These are phyloP conservation scores for Dovyalis caffra DNA, from an alignment of 345 rosid species.

Conservation along the genomic window DNA sequence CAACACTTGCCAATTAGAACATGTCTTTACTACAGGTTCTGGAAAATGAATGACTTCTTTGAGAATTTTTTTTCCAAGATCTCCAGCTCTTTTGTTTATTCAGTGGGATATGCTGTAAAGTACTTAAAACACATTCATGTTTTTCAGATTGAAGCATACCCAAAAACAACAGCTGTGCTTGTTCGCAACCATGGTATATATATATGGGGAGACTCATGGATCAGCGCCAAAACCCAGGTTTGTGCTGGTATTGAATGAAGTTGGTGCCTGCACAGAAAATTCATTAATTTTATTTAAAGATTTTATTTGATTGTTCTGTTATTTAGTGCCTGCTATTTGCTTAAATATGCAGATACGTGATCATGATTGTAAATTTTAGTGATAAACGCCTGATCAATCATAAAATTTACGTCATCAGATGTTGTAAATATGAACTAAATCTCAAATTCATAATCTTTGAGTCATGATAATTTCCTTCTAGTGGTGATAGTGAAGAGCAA, in stretches of 20 bases:
- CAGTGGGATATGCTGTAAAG: conserved; percentile 2
- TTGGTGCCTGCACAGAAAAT: neutral
- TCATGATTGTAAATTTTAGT: neutral
- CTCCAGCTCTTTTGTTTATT: neutral
- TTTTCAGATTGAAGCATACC: conserved; percentile 78
- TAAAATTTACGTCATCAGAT: neutral
- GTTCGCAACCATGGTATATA: conserved; percentile 94
- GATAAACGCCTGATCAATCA: neutral
- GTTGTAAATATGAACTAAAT: neutral
- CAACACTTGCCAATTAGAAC: neutral
- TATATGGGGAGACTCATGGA: conserved; percentile 98
- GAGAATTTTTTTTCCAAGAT: neutral
- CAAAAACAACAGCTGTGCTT: conserved; percentile 91
- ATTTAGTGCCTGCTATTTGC: neutral
- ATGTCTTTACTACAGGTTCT: neutral
- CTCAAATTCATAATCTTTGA: neutral
- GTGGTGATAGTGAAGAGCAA: neutral
- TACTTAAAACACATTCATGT: conserved; percentile 1
- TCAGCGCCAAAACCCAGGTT: conserved; percentile 97
- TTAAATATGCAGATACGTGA: neutral
- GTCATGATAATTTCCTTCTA: neutral
- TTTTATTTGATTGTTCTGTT: neutral
- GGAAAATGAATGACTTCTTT: neutral
- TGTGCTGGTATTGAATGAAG: conserved; percentile 15
- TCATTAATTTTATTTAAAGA: neutral